Conservation (phyloP, 2,329 filamentous ascomycete species). For the Aschersonia sp. region DNA sequence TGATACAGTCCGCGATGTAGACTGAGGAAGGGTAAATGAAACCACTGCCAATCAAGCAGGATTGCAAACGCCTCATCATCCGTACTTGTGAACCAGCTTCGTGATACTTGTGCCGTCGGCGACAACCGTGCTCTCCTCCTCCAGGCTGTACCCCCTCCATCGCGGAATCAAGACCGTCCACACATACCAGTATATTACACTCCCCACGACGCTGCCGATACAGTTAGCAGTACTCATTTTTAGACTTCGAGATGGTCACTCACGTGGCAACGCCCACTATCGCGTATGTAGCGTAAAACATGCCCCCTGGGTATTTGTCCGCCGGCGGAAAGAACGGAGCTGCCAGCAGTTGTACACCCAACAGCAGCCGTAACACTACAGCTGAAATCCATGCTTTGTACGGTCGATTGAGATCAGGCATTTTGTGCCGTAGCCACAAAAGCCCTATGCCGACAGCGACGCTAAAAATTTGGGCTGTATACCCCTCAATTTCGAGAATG, state of each 20-base stretch:
- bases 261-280: conserved; percentile 37
- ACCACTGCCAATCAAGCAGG: conserved; percentile 4
- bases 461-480: conserved; percentile 46
- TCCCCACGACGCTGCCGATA: conserved; percentile 36
- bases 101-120: conserved; percentile 55
- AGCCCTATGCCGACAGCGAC: conserved; percentile 43
- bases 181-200: conserved; percentile 52
- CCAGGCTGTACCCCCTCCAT: conserved; percentile 43
- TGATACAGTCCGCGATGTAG: too few relatives aligned
- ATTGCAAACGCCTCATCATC: background rate
- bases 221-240: background rate
- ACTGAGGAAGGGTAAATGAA: conserved; percentile 8
- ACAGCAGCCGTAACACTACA: conserved; percentile 35
- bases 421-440: conserved; percentile 41
- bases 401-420: conserved; percentile 45
- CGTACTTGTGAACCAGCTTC: conserved; percentile 26
- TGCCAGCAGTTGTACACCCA: conserved; percentile 39
- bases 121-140: conserved; percentile 44
- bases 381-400: conserved; percentile 51
- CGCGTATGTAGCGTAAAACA: conserved; percentile 40
- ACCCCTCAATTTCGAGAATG: conserved; percentile 58
- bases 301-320: conserved; percentile 24
- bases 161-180: conserved; percentile 48
- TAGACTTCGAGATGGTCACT: conserved; percentile 10
- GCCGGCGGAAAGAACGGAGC: conserved; percentile 49